These are phyloP conservation scores for Aspergillus ustus DNA, from an alignment of 2,329 filamentous ascomycete species.

Conservation along the genomic window DNA sequence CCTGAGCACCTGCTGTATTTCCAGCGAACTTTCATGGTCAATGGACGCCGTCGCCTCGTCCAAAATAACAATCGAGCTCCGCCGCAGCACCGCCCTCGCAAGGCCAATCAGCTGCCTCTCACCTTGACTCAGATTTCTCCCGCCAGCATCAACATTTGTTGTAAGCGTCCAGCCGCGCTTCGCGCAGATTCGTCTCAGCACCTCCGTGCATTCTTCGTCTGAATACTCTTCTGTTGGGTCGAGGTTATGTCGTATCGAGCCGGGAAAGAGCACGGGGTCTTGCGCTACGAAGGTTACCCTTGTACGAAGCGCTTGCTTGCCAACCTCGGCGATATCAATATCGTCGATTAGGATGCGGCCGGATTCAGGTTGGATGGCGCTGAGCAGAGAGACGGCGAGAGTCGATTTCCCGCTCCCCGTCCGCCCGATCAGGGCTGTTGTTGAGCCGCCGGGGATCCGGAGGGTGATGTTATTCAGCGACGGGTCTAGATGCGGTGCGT, in stretches of 20 bases:
- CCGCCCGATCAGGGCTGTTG: conserved; percentile 78
- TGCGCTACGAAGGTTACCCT: conserved; percentile 71
- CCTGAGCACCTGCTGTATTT: conserved; percentile 43
- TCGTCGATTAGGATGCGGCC: conserved; percentile 65
- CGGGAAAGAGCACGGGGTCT: conserved; percentile 68
- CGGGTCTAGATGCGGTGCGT: conserved; percentile 76
- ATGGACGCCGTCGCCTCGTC: conserved; percentile 71
- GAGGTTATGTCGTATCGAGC: conserved; percentile 65
- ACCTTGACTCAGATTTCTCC: conserved; percentile 66
- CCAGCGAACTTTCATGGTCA: conserved; percentile 64
- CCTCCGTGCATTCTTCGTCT: conserved; percentile 58
- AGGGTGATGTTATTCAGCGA: conserved; percentile 72
- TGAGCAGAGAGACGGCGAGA: conserved; percentile 65
- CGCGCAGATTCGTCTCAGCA: conserved; percentile 59
- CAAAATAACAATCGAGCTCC: conserved; percentile 66
- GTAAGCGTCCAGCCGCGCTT: conserved; percentile 61
- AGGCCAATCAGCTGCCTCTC: conserved; percentile 69
- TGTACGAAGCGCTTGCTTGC: conserved; percentile 63
- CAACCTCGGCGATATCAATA: conserved; percentile 63
- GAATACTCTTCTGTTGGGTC: conserved; percentile 64
- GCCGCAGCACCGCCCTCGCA: conserved; percentile 64
- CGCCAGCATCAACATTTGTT: conserved; percentile 63
- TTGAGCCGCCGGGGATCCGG: conserved; percentile 75
- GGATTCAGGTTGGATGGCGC: conserved; percentile 57
- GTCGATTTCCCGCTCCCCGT: conserved; percentile 85